Base-by-base conservation (phyloP, 164 flowering plant genomes). In the Berberis thunbergii region DNA sequence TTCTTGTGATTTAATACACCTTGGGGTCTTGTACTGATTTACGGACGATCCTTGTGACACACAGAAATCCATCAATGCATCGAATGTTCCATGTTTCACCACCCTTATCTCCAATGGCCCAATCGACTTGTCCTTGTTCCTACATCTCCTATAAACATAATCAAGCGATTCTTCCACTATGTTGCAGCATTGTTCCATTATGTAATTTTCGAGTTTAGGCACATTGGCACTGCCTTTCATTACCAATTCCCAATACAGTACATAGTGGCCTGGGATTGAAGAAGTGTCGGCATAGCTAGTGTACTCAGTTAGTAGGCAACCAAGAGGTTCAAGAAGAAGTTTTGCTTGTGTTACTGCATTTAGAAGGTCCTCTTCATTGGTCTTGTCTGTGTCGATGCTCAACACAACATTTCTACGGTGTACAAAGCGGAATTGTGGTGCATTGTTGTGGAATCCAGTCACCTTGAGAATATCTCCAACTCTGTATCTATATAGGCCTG, bases 21-120 rank as follows among this genome's bases (percentile, higher is more conserved):
- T 70, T 2, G 92, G 92, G 5, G 87, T 71, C 76, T 86, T 84
- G 79, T 86, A 86, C 74, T 86, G 92, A 59, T 83, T 84, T 26
- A 86, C 82, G 0, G 87, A 86, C n/a, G 92, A 82, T 6, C 92
- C 92, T 43, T 66, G 71, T 63, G 79, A 77, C 2, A 86, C 66
- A 11, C 82, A 85, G 56, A 64, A 81, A 71, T 86, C 89, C 87
- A 86, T 86, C 42, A 86, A 78, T 66, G 77, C 74, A 42, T 86
- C 92, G 62, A 86, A 84, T 4, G 89, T 76, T 3, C 88, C 92
- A 26, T 44, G 63, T 58, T 79, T 79, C 57, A 84, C 91, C 4
- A 84, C 70, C 70, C 79, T 74, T 9, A 86, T 82, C 71, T 86
- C 91, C 65, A 86, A 60, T 4, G 91, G 85, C n/a, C 88, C 91